Evolutionary conservation across 805 yeast species (phyloP), one percentile per base, ranked within the genome.

Genomic region (Ogataea polymorpha): DNA sequence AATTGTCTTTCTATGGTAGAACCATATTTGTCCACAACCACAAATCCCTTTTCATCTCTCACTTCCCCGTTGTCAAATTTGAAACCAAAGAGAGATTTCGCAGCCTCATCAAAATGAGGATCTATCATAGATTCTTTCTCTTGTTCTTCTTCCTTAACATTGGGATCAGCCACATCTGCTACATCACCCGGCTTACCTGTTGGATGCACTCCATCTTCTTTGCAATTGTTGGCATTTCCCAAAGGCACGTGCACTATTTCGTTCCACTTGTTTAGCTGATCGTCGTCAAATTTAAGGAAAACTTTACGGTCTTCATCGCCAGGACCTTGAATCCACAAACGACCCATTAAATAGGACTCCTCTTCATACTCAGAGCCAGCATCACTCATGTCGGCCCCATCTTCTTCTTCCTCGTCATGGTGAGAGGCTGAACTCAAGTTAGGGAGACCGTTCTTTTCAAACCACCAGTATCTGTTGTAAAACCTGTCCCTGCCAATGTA

Each of bases 401-500:
- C 67, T 0, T 61, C 61, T 2, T 53, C 66, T 11, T 51, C 56
- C 5, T 54, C 64, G 17, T 52, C 56, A 21, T 42, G 45, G 17
- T 39, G 42, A 21, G 48, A 43, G 13, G 51, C 37, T 5, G 50
- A 24, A 15, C 53, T 56, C 14, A 64, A 52, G 29, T 63, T 68
- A 4, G 89, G 87, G 35, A 88, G 68, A 0, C 98, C 99, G 55
- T 84, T 83, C 48, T 73, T 72, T 55, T 91, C 98, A 57, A 89
- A 80, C 96, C 96, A 93, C 95, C 96, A 93, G 60, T 91, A 93
- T 49, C 90, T 71, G 65, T 93, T 93, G 60, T 71, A 89, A 44
- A 77, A 75, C 37, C 96, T 68, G 61, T 93, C 99, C 44, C 80
- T 74, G 2, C 99, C 99, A 20, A 93, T 66, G 23, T 78, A 70